Evolutionary conservation across 768 basidiomycete species (phyloP), one percentile per base, ranked within the genome.

Genomic region (Filobasidium wieringae): DNA sequence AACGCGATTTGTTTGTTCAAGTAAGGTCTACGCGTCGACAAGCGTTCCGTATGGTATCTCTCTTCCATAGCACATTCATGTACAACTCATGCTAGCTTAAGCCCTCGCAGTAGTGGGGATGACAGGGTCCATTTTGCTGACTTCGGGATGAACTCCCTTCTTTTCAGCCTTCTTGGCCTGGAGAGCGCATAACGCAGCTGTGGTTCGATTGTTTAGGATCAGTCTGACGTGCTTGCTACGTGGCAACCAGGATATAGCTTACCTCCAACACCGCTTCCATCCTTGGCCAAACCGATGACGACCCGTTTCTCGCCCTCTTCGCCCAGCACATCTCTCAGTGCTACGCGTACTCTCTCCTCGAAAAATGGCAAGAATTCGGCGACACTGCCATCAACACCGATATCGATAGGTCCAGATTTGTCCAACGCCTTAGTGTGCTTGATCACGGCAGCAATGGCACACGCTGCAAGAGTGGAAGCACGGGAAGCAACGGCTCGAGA

Each of bases 221-320:
- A 51, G 50, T 51, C 8, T 39, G 27, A 30, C 15, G 19, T 12
- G 15, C 24, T 14, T n/a, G 8, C 9, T 30, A 31, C 26, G 36
- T 12, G 27, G 24, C 17, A 14, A 47, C 31, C 36, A n/a, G 19
- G 39, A 33, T 41, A 29, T 17, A 15, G 73, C 86, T 76, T 73
- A 95, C 92, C 93, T 69, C 95, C 95, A 39, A 91, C 90, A 34
- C 93, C 95, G 67, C 88, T 92, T 12, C 95, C 95, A 65, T 99
- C 95, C 74, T 95, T 97, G 4, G 95, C 95, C 70, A 97, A 71
- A 34, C 89, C 93, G 66, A 97, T 87, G 50, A 84, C 80, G 0
- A 95, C 83, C 30, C 82, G 77, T 66, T 81, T 78, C 77, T 92
- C 89, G 7, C 87, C 82, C 31, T 87, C 83, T 37, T 81, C 77